These are phyloP conservation scores for Cadophora luteo-olivacea DNA, from an alignment of 2,329 filamentous ascomycete genomes.

Conservation along the genomic window DNA sequence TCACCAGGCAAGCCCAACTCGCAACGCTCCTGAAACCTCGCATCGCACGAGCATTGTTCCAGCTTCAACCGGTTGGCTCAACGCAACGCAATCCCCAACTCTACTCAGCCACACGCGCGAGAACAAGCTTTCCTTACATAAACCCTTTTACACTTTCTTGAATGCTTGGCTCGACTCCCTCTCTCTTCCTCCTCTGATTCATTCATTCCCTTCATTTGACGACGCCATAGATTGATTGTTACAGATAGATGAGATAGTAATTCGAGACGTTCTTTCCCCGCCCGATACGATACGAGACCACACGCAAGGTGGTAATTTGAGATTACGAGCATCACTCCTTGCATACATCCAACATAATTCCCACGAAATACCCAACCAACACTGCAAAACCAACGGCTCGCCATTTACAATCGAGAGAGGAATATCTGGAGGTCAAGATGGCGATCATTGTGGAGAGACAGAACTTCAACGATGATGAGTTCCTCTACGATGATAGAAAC, in stretches of 20 bases:
- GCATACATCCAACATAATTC: no score
- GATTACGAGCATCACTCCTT: slow-evolving; percentile 4
- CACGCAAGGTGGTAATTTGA: background rate
- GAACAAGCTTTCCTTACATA: slow-evolving; percentile 20
- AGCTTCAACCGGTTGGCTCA: slow-evolving; percentile 21
- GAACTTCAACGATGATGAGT: slow-evolving; percentile 23
- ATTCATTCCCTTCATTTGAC: slow-evolving; percentile 10
- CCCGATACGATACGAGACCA: background rate
- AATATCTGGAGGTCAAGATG: slow-evolving; percentile 22
- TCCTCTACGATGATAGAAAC: slow-evolving; percentile 40
- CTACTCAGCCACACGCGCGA: slow-evolving; percentile 17
- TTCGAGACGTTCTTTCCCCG: slow-evolving; percentile 12
- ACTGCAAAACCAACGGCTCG: background rate
- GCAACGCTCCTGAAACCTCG: slow-evolving; percentile 33
- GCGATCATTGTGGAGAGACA: slow-evolving; percentile 27
- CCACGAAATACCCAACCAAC: background rate
- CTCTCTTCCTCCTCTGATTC: slow-evolving; percentile 13
- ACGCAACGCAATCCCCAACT: slow-evolving; percentile 19
- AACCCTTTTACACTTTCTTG: slow-evolving; percentile 15
- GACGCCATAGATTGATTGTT: slow-evolving; percentile 20
- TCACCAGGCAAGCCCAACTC: background rate
- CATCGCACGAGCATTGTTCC: slow-evolving; percentile 29
- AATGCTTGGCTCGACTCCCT: slow-evolving; percentile 27
- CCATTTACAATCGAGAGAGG: background rate
- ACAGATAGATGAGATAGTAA: slow-evolving; percentile 27